Base-by-base conservation (phyloP, 2,329 filamentous ascomycete genomes). In the Clarireedia monteithiana region DNA sequence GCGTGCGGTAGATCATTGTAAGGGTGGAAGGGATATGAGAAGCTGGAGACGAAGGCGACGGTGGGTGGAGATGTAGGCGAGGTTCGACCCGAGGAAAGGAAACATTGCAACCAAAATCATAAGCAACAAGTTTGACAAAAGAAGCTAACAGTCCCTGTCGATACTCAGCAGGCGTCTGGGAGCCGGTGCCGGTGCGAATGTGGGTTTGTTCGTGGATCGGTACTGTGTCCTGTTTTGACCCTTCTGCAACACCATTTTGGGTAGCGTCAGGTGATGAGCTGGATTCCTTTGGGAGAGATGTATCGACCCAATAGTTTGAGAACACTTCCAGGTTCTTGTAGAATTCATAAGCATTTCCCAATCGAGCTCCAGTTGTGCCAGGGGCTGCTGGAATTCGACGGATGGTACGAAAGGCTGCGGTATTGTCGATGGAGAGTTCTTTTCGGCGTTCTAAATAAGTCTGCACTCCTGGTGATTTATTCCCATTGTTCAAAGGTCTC, bases 341-440 rank as follows among this genome's bases (percentile, higher is more conserved):
- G 68, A 86, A 85, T 68, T 85, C 83, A 62, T 84, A 85, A 5
- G 80, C 77, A 61, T 84, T 84, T 14, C 83, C 83, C 6, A 86
- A 69, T 6, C 82, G 77, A 30, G 77, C 75, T 38, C 77, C 73
- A 47, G 74, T 70, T 63, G 77, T 76, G 42, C 82, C 83, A 42
- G 75, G 75, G 36, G 75, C 74, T 0, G 79, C 71, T 5, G 76
- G 74, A n/a, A 84, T 72, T 46, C 83, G 77, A 24, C 82, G 77
- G 54, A 85, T 77, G 1, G 80, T 81, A 26, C 81, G 78, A 65
- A 83, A 86, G 6, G 82, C 83, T 42, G 77, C 73, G 44, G 79
- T 75, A 59, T 86, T 86, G 24, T 71, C 62, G 53, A 76, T 75
- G 15, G 75, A 77, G 6, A 86, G 74, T 69, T 85, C 82, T 39